Evolutionary conservation across 768 basidiomycete genomes (phyloP), one percentile per base, ranked within the genome.

Genomic region (Trametes coccinea): DNA sequence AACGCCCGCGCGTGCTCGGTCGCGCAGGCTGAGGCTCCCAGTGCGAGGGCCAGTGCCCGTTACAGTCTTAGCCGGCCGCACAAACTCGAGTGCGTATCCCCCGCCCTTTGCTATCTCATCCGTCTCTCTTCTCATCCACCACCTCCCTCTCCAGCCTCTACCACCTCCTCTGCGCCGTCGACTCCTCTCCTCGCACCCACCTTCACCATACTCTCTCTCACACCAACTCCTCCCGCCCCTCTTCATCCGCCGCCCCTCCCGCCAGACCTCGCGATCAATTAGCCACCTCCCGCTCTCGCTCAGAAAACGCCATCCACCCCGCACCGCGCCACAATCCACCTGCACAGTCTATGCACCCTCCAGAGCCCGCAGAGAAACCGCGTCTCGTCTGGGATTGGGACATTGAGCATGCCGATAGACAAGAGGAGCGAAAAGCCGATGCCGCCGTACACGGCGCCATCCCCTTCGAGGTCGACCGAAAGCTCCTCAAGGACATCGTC

Each of bases 381-480:
- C 63, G 65, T 13, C 67, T 89, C 39, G 75, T 80, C 70, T 92
- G 90, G 90, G 81, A 85, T 72, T 88, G 88, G 88, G 80, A 84
- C 17, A 67, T 80, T 37, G 90, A 92, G 72, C 87, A 87, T 56
- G 84, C 77, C n/a, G 89, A 92, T 71, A 77, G 90, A 47, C 80
- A 77, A 67, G 80, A 74, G 39, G 90, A 92, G 72, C 80, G 82
- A 2, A 82, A 80, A 66, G 84, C 82, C 2, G 90, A 91, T 63
- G 81, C 82, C 13, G 81, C 81, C 3, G 66, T 85, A 17, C 88
- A 90, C 66, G 82, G 82, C 37, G 77, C 80, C 9, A 80, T 79
- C 5, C 88, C 88, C 27, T 92, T 93, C 67, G 84, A 84, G 56
- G 86, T 93, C 29, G 92, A 93, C 73, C 76, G 92, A 57, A 80